These are phyloP conservation scores for Schwanniomyces occidentalis DNA, from an alignment of 805 yeast species.

Conservation along the genomic window DNA sequence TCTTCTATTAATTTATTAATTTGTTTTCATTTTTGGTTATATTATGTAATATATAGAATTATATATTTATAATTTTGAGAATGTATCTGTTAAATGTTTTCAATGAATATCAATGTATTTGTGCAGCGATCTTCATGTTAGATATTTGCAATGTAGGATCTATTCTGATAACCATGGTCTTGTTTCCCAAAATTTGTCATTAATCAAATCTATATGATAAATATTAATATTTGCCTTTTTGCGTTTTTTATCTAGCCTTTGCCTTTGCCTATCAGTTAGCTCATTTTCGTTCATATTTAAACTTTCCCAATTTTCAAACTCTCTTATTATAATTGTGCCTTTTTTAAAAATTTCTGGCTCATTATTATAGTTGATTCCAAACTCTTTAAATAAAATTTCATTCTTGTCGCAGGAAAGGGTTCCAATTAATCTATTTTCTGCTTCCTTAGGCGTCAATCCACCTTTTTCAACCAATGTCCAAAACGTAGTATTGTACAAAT, in stretches of 20 bases:
- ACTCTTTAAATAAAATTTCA: conserved; percentile 75
- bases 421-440: conserved; percentile 75
- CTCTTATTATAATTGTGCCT: conserved; percentile 68
- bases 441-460: conserved; percentile 70
- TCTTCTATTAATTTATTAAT: too few relatives aligned
- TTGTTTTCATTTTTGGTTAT: too few relatives aligned
- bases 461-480: conserved; percentile 81
- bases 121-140: too few relatives aligned
- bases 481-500: conserved; percentile 87
- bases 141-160: neutral
- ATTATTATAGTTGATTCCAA: conserved; percentile 85
- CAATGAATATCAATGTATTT: too few relatives aligned
- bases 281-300: conserved; percentile 10
- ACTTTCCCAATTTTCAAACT: conserved; percentile 25
- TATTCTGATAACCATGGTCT: conserved; percentile 38
- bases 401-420: conserved; percentile 83
- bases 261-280: conserved; percentile 45
- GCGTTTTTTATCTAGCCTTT: conserved; percentile 48
- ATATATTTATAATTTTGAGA: too few relatives aligned
- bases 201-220: conserved; percentile 62
- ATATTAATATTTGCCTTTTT: conserved; percentile 46
- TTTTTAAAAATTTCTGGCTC: conserved; percentile 87
- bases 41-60: too few relatives aligned
- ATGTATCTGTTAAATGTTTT: too few relatives aligned
- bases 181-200: conserved; percentile 60